These are phyloP conservation scores for Pseudogymnoascus sp. DNA, from an alignment of 2,329 filamentous ascomycete genomes.

Conservation along the genomic window DNA sequence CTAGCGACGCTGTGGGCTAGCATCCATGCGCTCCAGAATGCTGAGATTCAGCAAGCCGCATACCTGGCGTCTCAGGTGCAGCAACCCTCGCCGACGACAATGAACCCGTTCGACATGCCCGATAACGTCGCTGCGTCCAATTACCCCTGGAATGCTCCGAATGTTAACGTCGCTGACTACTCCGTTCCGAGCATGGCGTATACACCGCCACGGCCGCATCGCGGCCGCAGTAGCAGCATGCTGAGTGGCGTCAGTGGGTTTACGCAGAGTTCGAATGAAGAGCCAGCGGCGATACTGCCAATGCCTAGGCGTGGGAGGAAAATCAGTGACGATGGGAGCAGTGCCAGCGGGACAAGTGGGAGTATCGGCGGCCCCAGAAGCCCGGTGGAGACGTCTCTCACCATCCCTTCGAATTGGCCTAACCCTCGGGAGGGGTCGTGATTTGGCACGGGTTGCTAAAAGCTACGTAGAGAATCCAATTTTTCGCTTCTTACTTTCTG, in stretches of 20 bases:
- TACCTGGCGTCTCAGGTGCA: background rate
- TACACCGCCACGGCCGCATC: slow-evolving; percentile 20
- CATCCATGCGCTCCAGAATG: slow-evolving; percentile 11
- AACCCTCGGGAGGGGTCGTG: background rate
- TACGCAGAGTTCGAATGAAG: slow-evolving; percentile 53
- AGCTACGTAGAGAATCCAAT: background rate
- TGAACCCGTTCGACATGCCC: slow-evolving; percentile 10
- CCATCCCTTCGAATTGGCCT: background rate
- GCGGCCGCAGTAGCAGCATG: slow-evolving; percentile 59
- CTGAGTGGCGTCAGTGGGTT: slow-evolving; percentile 60
- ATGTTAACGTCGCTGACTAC: background rate
- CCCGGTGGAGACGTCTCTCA: slow-evolving; percentile 28
- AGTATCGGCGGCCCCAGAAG: slow-evolving; percentile 47
- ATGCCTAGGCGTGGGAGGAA: slow-evolving; percentile 17
- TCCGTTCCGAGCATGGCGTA: slow-evolving; percentile 16
- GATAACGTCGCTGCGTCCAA: slow-evolving; percentile 10
- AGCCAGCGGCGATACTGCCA: slow-evolving; percentile 24
- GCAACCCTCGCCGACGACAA: background rate
- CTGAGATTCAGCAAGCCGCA: slow-evolving; percentile 10
- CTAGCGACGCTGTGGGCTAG: slow-evolving; percentile 11
- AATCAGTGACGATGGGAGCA: slow-evolving; percentile 34
- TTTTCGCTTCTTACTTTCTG: background rate
- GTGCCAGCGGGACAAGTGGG: slow-evolving; percentile 27
- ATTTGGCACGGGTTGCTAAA: background rate
- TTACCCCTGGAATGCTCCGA: slow-evolving; percentile 14